Base-by-base conservation (phyloP, 2,329 filamentous ascomycete genomes). In the Botrytis porri region DNA sequence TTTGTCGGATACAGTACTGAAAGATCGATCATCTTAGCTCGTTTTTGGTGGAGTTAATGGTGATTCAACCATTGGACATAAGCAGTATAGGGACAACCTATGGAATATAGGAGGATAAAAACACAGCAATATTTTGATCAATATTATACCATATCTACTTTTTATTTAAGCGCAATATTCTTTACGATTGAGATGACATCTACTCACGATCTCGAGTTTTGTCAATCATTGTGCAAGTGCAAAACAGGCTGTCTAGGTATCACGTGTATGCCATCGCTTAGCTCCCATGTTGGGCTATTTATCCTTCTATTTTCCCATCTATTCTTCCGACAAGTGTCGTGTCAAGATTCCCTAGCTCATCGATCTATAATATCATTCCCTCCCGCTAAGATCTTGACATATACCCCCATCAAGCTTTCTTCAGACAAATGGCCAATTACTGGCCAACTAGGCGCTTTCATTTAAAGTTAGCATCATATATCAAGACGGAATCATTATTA, bases 251-350 rank as follows among this genome's bases (percentile, higher is more conserved):
- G 14, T 60, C 12, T 16, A n/a, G n/a, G n/a, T n/a, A 48, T 70
- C 10, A 37, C 29, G 41, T 41, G 29, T 41, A 16, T 39, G 14
- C 10, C 8, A 20, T 25, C 10, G n/a, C 29, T 22, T 45, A 43
- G 14, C 14, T 37, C 20, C 29, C 54, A 20, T 29, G 54, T 32
- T 39, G 14, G 48, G 67, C 35, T 45, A 70, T 70, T 62, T 37
- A 70, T 32, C 67, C 54, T 70, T 41, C 25, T 14, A 62, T 70
- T 61, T 60, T 61, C 22, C 43, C 39, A 62, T 43, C 57, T 14
- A 48, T 70, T 43, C 32, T 70, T 70, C 67, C 57, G 12, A 29
- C 39, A 18, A 70, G 67, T 62, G 67, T 62, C 57, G 9, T 61
- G 39, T 45, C 35, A 35, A 48, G 22, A 45, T 7, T 29, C 10